phyloP scores from a whole-genome alignment of 805 yeast species.

The Kuraishia cidri region DNA sequence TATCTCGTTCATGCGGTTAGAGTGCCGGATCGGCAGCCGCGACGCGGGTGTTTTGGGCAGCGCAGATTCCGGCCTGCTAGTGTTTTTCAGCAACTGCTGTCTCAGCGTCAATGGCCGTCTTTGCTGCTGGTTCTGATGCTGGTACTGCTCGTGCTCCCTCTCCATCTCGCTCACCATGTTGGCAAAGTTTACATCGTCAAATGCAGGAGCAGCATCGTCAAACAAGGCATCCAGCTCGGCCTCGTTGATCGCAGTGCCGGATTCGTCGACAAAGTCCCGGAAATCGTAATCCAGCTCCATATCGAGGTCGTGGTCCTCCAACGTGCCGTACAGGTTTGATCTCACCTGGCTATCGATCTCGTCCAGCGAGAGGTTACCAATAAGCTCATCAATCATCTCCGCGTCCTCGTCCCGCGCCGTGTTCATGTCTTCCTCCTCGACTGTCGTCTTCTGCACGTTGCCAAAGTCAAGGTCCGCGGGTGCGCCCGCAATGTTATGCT shows the following conservation, averaged over 20 bases:
- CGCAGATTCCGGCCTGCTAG: no score
- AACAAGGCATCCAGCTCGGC: neutral
- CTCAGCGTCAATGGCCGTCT: neutral
- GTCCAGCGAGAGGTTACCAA: slow-evolving; percentile 20
- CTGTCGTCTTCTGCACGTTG: slow-evolving; percentile 10
- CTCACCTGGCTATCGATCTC: slow-evolving; percentile 25
- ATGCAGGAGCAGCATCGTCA: neutral
- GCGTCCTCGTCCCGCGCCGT: neutral
- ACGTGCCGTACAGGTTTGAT: no score
- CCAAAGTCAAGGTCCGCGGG: slow-evolving; percentile 13
- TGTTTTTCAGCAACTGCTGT: neutral
- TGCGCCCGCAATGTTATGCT: slow-evolving; percentile 9
- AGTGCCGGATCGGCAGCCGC: neutral
- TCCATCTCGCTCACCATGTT: neutral
- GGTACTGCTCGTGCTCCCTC: neutral
- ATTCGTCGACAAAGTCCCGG: slow-evolving; percentile 11
- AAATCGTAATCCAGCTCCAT: slow-evolving; percentile 8
- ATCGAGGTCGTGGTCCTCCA: slow-evolving; percentile 3
- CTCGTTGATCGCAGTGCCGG: slow-evolving; percentile 1
- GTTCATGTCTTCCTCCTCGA: slow-evolving; percentile 5
- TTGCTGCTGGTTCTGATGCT: neutral
- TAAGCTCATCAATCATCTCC: slow-evolving; percentile 10
- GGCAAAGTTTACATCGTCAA: slow-evolving; percentile 2
- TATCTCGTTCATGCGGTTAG: neutral
- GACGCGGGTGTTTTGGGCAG: neutral